Evolutionary conservation across 2,329 filamentous ascomycete genomes (phyloP).

Genomic region (Cytospora paraplurivora): DNA sequence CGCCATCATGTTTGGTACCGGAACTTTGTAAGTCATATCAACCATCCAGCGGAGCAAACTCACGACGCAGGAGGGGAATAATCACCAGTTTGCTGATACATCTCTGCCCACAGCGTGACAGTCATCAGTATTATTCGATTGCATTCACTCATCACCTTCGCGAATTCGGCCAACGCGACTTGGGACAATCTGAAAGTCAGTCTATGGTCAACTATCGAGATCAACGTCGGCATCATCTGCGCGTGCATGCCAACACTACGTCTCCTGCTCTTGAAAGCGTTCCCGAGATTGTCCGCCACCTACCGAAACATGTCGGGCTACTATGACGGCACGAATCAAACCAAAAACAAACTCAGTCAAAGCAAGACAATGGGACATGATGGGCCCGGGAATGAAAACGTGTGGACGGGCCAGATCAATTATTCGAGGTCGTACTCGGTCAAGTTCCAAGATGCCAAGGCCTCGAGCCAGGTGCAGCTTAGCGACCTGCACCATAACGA

Average conservation of each 20-base stretch:
- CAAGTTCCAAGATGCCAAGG: slow-evolving; percentile 30
- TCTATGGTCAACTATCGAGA: slow-evolving; percentile 41
- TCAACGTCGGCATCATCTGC: slow-evolving; percentile 40
- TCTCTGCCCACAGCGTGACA: slow-evolving; percentile 35
- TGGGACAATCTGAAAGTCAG: slow-evolving; percentile 37
- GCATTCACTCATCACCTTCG: slow-evolving; percentile 36
- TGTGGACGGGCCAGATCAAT: slow-evolving; percentile 19
- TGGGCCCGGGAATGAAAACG: not conserved
- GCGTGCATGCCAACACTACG: slow-evolving; percentile 39
- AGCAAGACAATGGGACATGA: slow-evolving; percentile 6
- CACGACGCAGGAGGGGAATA: not conserved
- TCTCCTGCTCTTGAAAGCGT: slow-evolving; percentile 35
- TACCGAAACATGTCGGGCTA: slow-evolving; percentile 19
- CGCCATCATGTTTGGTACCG: slow-evolving; percentile 50
- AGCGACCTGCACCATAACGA: slow-evolving; percentile 28
- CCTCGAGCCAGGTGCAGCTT: slow-evolving; percentile 30
- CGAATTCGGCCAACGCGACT: slow-evolving; percentile 37
- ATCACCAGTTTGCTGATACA: not conserved
- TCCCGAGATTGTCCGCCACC: slow-evolving; percentile 31
- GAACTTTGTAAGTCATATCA: slow-evolving; percentile 37
- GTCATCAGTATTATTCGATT: slow-evolving; percentile 39
- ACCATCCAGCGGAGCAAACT: not conserved
- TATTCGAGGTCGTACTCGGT: slow-evolving; percentile 30
- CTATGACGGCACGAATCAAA: slow-evolving; percentile 10
- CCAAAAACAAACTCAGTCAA: slow-evolving; percentile 2